Base-by-base conservation (phyloP, 257 asterid species). In the Scutellaria minor region DNA sequence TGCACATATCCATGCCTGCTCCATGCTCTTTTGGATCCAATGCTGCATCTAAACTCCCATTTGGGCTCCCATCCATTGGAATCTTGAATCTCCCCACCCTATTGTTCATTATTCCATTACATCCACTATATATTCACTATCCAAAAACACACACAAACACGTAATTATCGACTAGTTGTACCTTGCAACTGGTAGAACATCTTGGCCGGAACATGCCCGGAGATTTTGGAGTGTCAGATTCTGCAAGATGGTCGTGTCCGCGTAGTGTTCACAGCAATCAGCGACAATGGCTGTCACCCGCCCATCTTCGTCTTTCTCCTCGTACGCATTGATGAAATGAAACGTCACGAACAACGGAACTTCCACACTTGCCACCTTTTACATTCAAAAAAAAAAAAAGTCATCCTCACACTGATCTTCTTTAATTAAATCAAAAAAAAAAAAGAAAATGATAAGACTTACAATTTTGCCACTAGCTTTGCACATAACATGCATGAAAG, bases 321-420 rank as follows among this genome's bases (percentile, higher is more conserved):
- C 99, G 74, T 95, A 95, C 0, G 98, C 98, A 57, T 95, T 95
- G 59, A 95, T 95, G 89, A 88, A 95, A 76, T 95, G 98, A 84
- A 95, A 95, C 14, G 92, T 86, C 18, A 95, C 92, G 9, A 10
- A 95, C 2, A 92, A 44, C 14, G 99, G 99, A 68, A 95, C 98
- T 82, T 95, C 98, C 35, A 92, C 99, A 35, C 96, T 95, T 48
- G 96, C 91, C 79, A 92, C 99, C 99, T 95, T 79, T 57, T 9
- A 64, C 13, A 9, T 15, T 35, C 63, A 9, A 31, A 40, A 6
- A 67, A 7, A 37, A 35, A 6, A 14, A 2, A 31, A 31, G 0
- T 31, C 37, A 31, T 4, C 5, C 37, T 31, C 37, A 31, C 37
- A 31, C 2, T 31, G 37, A 3, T 2, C 4, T 31, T 31, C 5